Conservation (phyloP, 1,139 yeast genomes). For the Pichia sp. region DNA sequence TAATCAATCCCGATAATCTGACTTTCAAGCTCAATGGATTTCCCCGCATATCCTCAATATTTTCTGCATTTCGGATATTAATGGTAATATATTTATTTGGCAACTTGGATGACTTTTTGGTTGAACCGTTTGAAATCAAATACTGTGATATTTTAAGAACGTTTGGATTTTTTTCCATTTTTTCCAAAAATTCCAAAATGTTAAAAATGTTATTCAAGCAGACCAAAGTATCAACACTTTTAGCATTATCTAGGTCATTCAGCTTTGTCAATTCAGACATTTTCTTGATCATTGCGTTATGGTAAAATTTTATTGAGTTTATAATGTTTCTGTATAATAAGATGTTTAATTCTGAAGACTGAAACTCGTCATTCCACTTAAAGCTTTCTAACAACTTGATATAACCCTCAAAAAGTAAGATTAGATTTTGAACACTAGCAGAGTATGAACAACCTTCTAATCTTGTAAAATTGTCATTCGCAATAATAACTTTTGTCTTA, state of each 20-base stretch:
- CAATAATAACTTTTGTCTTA: slow-evolving; percentile 24
- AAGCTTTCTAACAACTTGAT: slow-evolving; percentile 27
- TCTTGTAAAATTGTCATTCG: slow-evolving; percentile 22
- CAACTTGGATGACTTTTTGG: slow-evolving; percentile 7
- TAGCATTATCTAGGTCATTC: slow-evolving; percentile 15
- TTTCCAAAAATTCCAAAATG: slow-evolving; percentile 18
- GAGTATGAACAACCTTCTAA: slow-evolving; percentile 28
- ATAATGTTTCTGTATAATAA: slow-evolving; percentile 25
- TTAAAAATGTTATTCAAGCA: slow-evolving; percentile 30
- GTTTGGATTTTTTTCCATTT: slow-evolving; percentile 14
- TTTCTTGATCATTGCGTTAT: slow-evolving; percentile 22
- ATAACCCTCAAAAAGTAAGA: slow-evolving; percentile 29
- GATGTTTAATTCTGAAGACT: slow-evolving; percentile 25
- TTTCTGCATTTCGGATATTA: slow-evolving; percentile 66
- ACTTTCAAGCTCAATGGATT: slow-evolving; percentile 65
- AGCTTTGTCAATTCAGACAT: slow-evolving; percentile 16
- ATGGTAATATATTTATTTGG: slow-evolving; percentile 26
- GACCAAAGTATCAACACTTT: slow-evolving; percentile 26
- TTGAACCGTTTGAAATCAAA: slow-evolving; percentile 14
- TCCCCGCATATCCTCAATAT: slow-evolving; percentile 51
- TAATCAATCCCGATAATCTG: slow-evolving; percentile 59
- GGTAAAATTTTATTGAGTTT: slow-evolving; percentile 22
- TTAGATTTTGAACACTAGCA: slow-evolving; percentile 26
- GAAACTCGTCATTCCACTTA: slow-evolving; percentile 26
- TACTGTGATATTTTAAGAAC: slow-evolving; percentile 31